phyloP scores from a whole-genome alignment of 495 filamentous ascomycete species.

The Rusavskia elegans region DNA sequence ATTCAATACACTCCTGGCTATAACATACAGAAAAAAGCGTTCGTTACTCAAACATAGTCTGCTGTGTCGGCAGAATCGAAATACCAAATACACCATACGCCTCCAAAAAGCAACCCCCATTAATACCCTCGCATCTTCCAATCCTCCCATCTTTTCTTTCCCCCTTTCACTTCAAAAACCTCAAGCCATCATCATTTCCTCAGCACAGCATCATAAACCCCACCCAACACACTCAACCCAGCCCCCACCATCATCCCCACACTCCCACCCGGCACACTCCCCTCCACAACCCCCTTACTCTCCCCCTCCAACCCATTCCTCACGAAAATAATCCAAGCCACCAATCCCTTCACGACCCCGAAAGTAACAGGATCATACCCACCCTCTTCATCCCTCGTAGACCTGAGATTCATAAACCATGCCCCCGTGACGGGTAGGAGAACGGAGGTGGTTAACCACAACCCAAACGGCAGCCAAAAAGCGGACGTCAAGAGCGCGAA shows the following conservation, averaged over 20 bases:
- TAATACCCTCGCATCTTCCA: neutral
- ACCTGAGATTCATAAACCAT: slow-evolving; percentile 76
- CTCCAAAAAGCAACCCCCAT: too few species aligned
- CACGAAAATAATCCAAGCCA: slow-evolving; percentile 64
- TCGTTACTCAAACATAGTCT: too few species aligned
- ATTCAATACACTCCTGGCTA: too few species aligned
- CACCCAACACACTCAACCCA: slow-evolving; percentile 49
- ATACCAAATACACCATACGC: too few species aligned
- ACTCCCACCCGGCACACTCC: slow-evolving; percentile 54
- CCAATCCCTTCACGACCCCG: slow-evolving; percentile 68
- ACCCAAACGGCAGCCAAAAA: slow-evolving; percentile 69
- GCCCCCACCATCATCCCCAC: slow-evolving; percentile 55
- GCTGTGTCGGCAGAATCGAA: too few species aligned
- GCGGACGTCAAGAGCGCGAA: slow-evolving; percentile 57
- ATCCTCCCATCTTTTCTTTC: neutral
- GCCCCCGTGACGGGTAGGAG: slow-evolving; percentile 52
- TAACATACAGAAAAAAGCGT: too few species aligned
- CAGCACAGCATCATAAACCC: slow-evolving; percentile 72
- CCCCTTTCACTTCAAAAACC: neutral
- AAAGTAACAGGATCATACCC: slow-evolving; percentile 72
- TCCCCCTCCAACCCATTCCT: slow-evolving; percentile 40
- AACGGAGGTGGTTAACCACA: slow-evolving; percentile 63
- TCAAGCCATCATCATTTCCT: slow-evolving; percentile 35
- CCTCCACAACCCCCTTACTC: slow-evolving; percentile 41
- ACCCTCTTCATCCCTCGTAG: slow-evolving; percentile 9